Percentiles rank a stretch among this genome's conserved stretches.
These are phyloP conservation scores for Bidens hawaiensis DNA, from an alignment of 140 eudicot genomes.

Conservation along the genomic window DNA sequence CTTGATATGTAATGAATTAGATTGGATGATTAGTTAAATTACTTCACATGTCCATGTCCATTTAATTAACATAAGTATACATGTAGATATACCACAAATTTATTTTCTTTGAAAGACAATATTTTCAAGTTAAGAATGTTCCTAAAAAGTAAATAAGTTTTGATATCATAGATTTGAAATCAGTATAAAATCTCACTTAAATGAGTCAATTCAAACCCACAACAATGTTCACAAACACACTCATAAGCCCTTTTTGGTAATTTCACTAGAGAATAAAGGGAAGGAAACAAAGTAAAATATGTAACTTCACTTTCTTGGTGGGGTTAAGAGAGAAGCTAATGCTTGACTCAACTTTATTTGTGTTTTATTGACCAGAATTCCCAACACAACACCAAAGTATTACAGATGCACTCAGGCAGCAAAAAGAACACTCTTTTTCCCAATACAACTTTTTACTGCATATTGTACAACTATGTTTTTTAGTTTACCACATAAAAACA, in stretches of 20 bases:
- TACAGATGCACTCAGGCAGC: constrained; percentile 26
- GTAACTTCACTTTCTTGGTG: constrained; percentile 75
- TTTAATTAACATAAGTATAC: too few species aligned
- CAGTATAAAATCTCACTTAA: background rate
- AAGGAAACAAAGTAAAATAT: constrained; percentile 39
- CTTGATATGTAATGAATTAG: background rate
- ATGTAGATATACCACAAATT: too few species aligned
- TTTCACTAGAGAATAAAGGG: constrained; percentile 39
- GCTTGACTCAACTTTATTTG: constrained; percentile 42
- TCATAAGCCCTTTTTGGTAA: constrained; percentile 21
- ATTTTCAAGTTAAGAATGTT: background rate
- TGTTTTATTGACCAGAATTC: constrained; percentile 45
- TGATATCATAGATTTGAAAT: background rate
- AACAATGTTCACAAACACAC: constrained; percentile 13
- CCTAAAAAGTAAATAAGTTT: background rate
- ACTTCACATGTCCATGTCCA: too few species aligned
- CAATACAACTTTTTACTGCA: constrained; percentile 19
- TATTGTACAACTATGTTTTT: constrained; percentile 10
- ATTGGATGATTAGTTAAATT: too few species aligned
- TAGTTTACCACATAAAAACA: constrained; percentile 16
- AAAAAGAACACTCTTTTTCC: constrained; percentile 19
- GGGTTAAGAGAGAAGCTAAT: constrained; percentile 47
- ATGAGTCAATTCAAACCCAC: constrained; percentile 6
- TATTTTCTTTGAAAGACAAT: background rate
- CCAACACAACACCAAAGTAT: constrained; percentile 20